phyloP scores from a whole-genome alignment of 495 filamentous ascomycete genomes.

The Neurospora tetraspora region DNA sequence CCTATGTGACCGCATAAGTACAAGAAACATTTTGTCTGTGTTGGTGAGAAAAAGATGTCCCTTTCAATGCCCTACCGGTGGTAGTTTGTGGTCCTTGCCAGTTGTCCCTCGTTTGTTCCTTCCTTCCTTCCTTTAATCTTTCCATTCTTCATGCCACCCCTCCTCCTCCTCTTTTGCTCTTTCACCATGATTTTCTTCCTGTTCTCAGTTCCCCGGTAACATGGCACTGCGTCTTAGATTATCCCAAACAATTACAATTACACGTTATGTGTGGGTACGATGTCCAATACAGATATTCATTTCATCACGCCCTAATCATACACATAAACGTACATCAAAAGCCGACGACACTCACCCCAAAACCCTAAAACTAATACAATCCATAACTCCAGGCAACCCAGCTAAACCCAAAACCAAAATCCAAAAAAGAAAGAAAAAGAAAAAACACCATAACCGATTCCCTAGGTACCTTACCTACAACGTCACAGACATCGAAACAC shows the following conservation, averaged over 20 bases:
- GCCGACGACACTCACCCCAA: too few relatives aligned
- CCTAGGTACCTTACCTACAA: background rate
- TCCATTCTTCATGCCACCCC: background rate
- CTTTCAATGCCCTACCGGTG: background rate
- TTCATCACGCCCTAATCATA: too few relatives aligned
- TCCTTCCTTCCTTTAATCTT: background rate
- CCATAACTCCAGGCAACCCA: background rate
- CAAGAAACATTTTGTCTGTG: background rate
- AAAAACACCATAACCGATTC: background rate
- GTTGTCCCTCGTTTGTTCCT: slow-evolving; percentile 2
- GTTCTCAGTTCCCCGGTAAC: too few relatives aligned
- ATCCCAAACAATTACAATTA: too few relatives aligned
- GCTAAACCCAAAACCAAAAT: background rate
- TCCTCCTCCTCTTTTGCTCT: background rate
- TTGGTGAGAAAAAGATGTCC: background rate
- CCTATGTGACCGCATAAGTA: background rate
- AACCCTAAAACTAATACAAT: background rate
- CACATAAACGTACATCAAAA: too few relatives aligned
- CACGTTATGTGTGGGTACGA: too few relatives aligned
- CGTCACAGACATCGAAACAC: slow-evolving; percentile 7
- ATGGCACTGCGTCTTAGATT: too few relatives aligned
- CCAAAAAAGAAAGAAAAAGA: background rate
- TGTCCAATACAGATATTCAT: too few relatives aligned
- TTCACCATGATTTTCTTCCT: background rate
- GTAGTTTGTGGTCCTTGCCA: background rate